These are phyloP conservation scores for Fusarium pilosicola DNA, from an alignment of 2,329 filamentous ascomycete genomes.

Conservation along the genomic window DNA sequence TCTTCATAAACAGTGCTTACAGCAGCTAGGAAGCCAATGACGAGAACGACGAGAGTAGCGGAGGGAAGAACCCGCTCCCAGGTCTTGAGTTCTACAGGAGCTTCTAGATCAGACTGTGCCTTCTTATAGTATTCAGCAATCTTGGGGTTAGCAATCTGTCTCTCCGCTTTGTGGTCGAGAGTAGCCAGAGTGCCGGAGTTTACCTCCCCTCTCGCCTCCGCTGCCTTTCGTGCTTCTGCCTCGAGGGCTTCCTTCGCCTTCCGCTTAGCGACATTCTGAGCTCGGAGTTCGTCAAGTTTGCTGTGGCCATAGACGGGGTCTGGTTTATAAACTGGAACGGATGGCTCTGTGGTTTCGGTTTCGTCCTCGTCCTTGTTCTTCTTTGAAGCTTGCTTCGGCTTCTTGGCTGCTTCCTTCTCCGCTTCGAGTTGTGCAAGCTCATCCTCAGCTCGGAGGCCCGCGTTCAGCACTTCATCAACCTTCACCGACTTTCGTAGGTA, in stretches of 20 bases:
- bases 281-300: slow-evolving; percentile 66
- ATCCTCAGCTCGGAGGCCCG: slow-evolving; percentile 69
- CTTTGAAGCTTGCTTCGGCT: slow-evolving; percentile 30
- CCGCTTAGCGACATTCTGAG: slow-evolving; percentile 60
- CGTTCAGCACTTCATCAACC: slow-evolving; percentile 70
- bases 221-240: slow-evolving; percentile 54
- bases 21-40: slow-evolving; percentile 56
- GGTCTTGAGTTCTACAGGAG: slow-evolving; percentile 59
- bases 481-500: slow-evolving; percentile 66
- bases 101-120: slow-evolving; percentile 61
- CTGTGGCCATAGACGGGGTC: slow-evolving; percentile 68
- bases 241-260: slow-evolving; percentile 58
- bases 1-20: slow-evolving; percentile 64
- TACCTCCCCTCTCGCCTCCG: slow-evolving; percentile 54
- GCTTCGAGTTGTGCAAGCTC: slow-evolving; percentile 66
- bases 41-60: slow-evolving; percentile 57
- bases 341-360: not conserved
- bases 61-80: slow-evolving; percentile 67
- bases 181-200: slow-evolving; percentile 55
- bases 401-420: slow-evolving; percentile 43
- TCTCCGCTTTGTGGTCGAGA: slow-evolving; percentile 49
- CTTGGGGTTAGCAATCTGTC: slow-evolving; percentile 52
- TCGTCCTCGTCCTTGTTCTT: slow-evolving; percentile 38
- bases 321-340: slow-evolving; percentile 42
- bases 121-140: slow-evolving; percentile 54